Evolutionary conservation across 2,329 filamentous ascomycete genomes (phyloP).

Genomic region (Fusarium sp.): DNA sequence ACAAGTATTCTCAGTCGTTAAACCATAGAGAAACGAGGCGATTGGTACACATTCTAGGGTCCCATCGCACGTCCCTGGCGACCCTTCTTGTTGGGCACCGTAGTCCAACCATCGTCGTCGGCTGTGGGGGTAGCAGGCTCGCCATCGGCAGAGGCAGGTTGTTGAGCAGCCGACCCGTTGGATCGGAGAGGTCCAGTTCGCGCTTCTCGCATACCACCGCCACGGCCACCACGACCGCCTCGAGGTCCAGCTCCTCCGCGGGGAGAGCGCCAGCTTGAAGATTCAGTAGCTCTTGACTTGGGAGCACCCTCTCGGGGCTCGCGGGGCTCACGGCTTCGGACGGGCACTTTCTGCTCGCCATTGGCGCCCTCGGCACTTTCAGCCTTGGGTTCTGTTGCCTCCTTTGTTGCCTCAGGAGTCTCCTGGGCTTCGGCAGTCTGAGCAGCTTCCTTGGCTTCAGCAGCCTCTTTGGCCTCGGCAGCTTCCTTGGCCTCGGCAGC

Average conservation of each 20-base stretch:
- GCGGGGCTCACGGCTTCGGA: conserved; percentile 53
- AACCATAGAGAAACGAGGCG: conserved; percentile 49
- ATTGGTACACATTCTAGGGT: conserved; percentile 51
- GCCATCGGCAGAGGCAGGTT: conserved; percentile 48
- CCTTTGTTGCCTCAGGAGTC: conserved; percentile 43
- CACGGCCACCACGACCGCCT: conserved; percentile 54
- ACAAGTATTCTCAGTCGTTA: conserved; percentile 50
- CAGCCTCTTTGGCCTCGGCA: conserved; percentile 45
- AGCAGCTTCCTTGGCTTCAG: conserved; percentile 45
- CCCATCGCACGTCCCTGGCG: conserved; percentile 49
- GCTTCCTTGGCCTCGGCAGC: conserved; percentile 39
- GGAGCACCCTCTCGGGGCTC: conserved; percentile 54
- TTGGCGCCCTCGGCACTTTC: conserved; percentile 42
- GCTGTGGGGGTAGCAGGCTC: conserved; percentile 56
- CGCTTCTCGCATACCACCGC: conserved; percentile 57
- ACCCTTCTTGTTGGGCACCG: conserved; percentile 57
- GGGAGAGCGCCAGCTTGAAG: conserved; percentile 70
- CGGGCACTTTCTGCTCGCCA: conserved; percentile 61
- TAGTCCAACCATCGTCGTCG: conserved; percentile 72
- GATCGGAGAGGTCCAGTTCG: conserved; percentile 56
- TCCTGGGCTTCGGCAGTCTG: conserved; percentile 47
- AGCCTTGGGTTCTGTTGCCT: conserved; percentile 36
- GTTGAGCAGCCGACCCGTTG: conserved; percentile 59
- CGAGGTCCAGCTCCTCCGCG: conserved; percentile 60
- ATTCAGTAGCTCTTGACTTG: conserved; percentile 68